phyloP scores from a whole-genome alignment of 192 early-diverging fungal genomes.

The Coemansia reversa region DNA sequence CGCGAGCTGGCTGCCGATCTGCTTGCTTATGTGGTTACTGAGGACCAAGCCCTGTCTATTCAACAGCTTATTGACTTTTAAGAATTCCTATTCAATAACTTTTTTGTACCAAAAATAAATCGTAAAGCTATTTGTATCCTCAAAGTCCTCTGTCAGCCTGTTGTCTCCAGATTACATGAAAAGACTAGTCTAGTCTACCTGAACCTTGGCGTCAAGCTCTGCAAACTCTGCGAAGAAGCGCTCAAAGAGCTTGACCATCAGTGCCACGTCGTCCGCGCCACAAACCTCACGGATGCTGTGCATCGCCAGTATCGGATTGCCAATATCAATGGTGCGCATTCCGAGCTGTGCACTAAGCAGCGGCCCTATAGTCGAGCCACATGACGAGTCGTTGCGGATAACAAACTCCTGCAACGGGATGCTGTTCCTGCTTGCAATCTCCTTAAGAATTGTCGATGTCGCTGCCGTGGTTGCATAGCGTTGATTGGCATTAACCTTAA shows the following conservation, averaged over 20 bases:
- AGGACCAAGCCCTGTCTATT: conserved; percentile 46
- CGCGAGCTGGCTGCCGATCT: conserved; percentile 45
- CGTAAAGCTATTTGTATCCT: conserved; percentile 1
- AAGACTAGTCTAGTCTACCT: conserved; percentile 36
- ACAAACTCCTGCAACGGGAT: conserved; percentile 90
- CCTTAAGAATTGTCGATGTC: conserved; percentile 69
- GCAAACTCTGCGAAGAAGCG: conserved; percentile 56
- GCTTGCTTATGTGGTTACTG: conserved; percentile 47
- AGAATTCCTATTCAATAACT: background rate
- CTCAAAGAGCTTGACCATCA: conserved; percentile 82
- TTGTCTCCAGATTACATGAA: background rate
- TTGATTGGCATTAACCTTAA: conserved; percentile 98
- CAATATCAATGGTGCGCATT: conserved; percentile 93
- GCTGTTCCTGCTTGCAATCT: conserved; percentile 71
- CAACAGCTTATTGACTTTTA: conserved; percentile 16
- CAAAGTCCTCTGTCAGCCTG: too few species aligned
- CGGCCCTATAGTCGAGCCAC: conserved; percentile 97
- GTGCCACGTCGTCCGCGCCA: conserved; percentile 82
- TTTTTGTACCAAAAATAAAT: background rate
- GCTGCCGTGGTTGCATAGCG: conserved; percentile 77
- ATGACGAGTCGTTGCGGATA: conserved; percentile 90
- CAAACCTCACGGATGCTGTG: conserved; percentile 93
- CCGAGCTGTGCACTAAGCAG: conserved; percentile 94
- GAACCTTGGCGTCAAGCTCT: conserved; percentile 50
- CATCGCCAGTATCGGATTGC: conserved; percentile 95